Conservation (phyloP, 768 basidiomycete genomes). For the Lentinula guzmanii region DNA sequence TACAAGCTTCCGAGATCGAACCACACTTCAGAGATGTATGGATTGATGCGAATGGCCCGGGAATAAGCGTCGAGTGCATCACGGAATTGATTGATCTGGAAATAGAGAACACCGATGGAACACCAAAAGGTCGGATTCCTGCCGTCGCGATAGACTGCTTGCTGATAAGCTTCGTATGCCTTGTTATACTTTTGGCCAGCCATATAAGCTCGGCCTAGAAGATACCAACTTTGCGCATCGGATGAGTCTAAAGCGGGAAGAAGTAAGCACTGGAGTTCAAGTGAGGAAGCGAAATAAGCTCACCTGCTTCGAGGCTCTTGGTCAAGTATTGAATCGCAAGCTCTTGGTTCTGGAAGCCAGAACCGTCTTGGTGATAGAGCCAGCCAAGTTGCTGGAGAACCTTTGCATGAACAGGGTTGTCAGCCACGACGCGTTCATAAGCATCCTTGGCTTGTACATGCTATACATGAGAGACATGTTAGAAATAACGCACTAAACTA, state of each 20-base stretch:
- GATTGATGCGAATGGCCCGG: slow-evolving; percentile 96
- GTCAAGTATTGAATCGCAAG: slow-evolving; percentile 91
- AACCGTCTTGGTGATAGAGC: slow-evolving; percentile 94
- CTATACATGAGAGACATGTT: slow-evolving; percentile 33
- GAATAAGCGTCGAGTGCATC: slow-evolving; percentile 99
- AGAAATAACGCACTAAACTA: not conserved
- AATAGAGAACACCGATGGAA: slow-evolving; percentile 97
- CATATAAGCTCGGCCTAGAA: slow-evolving; percentile 98
- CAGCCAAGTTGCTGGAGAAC: slow-evolving; percentile 97
- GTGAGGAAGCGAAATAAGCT: slow-evolving; percentile 20
- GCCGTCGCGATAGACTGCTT: slow-evolving; percentile 97
- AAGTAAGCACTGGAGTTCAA: not conserved
- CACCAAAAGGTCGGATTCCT: slow-evolving; percentile 99
- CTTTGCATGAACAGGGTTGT: slow-evolving; percentile 93
- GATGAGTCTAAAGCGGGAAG: slow-evolving; percentile 62
- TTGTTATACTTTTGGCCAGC: slow-evolving; percentile 98
- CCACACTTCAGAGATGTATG: slow-evolving; percentile 94
- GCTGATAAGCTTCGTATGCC: slow-evolving; percentile 98
- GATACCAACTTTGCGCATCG: slow-evolving; percentile 98
- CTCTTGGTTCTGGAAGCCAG: slow-evolving; percentile 94
- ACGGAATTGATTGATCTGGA: slow-evolving; percentile 99
- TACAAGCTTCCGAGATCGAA: slow-evolving; percentile 96
- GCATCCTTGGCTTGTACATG: slow-evolving; percentile 88
- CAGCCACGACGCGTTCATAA: slow-evolving; percentile 89
- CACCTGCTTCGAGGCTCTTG: slow-evolving; percentile 91